Evolutionary conservation across 257 asterid genomes (phyloP), one percentile per base, ranked within the genome.

Genomic region (Petunia secreta): DNA sequence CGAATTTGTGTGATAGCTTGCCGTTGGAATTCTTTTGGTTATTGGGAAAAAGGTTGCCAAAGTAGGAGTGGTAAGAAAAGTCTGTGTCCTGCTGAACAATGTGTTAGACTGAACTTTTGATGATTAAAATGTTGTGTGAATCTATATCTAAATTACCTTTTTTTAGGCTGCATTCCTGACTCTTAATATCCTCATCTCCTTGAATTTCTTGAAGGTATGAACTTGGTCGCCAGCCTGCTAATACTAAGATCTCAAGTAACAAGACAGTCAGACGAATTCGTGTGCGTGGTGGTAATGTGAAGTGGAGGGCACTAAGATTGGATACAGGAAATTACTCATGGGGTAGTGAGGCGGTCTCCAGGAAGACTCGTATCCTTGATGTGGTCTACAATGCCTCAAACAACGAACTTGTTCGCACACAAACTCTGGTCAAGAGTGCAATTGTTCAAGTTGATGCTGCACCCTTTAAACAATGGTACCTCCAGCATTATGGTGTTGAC

Each of bases 211-310:
- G 55, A 74, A 86, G 87, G 87, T 86, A 86, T 46, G 89, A 86
- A 82, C 89, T 86, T 52, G 89, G 89, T 46, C 87, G 89, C 15
- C 89, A 83, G 80, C 85, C 89, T 52, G 87, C 87, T 78, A 86
- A 81, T 78, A 83, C 89, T 37, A 86, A 86, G 78, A 84, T 86
- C 50, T 84, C 89, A 1, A 77, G 81, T 82, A 84, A 84, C 86
- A 86, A 86, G 46, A 86, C 87, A 3, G 87, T 86, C 9, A 63
- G 87, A 44, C 67, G 87, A 66, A 11, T 86, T 50, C 87, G 89
- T n/a, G 87, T 86, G 13, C 78, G 86, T 16, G 89, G 89, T 43
- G 89, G 89, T 65, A 86, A 86, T 79, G 89, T 86, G 44, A 86
- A 86, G 58, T 86, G 89, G 89, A 84, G 89, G 80, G 89, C 89